Evolutionary conservation across 148 eudicot species (phyloP).

Genomic region (Hydrangea macrophylla): DNA sequence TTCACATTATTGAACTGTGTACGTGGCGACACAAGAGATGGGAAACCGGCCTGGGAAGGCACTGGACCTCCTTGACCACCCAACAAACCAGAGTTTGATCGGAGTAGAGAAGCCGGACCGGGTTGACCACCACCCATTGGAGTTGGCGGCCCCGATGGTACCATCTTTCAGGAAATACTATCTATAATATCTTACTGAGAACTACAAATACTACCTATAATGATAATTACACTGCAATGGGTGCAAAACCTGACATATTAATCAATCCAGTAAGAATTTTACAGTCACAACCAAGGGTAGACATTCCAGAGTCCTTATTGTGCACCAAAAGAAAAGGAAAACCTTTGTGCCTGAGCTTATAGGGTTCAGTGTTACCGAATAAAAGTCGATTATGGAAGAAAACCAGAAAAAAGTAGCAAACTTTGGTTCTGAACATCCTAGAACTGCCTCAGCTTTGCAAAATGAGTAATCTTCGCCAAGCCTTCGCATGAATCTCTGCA

Average conservation of each 20-base stretch:
- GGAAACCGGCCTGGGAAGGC: slow-evolving; percentile 65
- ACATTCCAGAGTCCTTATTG: slow-evolving; percentile 26
- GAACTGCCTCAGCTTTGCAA: slow-evolving; percentile 23
- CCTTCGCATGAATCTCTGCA: slow-evolving; percentile 20
- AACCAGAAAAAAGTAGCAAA: slow-evolving; percentile 29
- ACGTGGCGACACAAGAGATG: slow-evolving; percentile 68
- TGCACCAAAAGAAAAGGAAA: slow-evolving; percentile 24
- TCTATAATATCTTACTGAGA: slow-evolving; percentile 14
- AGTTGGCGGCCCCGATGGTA: slow-evolving; percentile 82
- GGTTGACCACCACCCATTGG: slow-evolving; percentile 84
- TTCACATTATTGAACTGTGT: slow-evolving; percentile 68
- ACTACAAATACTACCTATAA: slow-evolving; percentile 27
- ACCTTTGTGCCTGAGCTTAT: slow-evolving; percentile 32
- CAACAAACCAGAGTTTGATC: slow-evolving; percentile 75
- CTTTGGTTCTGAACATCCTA: slow-evolving; percentile 43
- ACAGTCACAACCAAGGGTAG: slow-evolving; percentile 23
- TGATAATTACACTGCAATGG: slow-evolving; percentile 13
- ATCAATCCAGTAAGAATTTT: slow-evolving; percentile 19
- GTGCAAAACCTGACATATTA: slow-evolving; percentile 4
- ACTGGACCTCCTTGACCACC: slow-evolving; percentile 73
- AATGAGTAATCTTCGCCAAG: slow-evolving; percentile 18
- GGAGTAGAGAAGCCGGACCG: slow-evolving; percentile 56
- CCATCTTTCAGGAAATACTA: slow-evolving; percentile 40
- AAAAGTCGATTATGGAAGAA: slow-evolving; percentile 24
- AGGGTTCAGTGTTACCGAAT: slow-evolving; percentile 19